Base-by-base conservation (phyloP, 2,329 filamentous ascomycete species). In the Cryphonectria naterciae region DNA sequence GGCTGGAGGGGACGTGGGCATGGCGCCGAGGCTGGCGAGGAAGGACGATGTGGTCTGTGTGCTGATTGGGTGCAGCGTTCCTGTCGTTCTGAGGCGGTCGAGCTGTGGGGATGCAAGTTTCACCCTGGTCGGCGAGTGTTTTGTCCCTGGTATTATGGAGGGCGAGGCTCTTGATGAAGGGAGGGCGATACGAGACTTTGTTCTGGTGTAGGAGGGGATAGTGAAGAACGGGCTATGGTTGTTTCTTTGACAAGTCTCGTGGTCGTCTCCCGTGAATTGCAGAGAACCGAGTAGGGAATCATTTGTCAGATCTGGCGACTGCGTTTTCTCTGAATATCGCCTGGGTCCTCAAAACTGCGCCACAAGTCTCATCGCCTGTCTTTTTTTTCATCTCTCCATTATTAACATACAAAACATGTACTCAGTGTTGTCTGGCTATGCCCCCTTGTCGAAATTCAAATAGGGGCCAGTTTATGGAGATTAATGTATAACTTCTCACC, bases 61-160 rank as follows among this genome's bases (percentile, higher is more conserved):
- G 41, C 58, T 68, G 11, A 19, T 62, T 25, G 66, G 66, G 22
- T 62, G 56, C 19, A 68, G 56, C 28, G 58, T 68, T 1, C 66
- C 66, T 39, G 56, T 68, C 2, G 35, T 62, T 13, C 28, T 68
- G 5, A 62, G 66, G 19, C 10, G 19, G n/a, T 13, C 28, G 11
- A 8, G 10, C 19, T 22, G 1, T 4, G 66, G 15, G 1, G 22
- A 25, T 2, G 2, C 5, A 13, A 22, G n/a, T 8, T 52, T 37
- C 19, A 32, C 15, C 19, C 39, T 68, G n/a, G 32, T 68, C 5
- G 66, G 66, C 22, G 66, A 62, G 56, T 35, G 39, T 54, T 68
- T 68, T 28, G 17, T 68, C 3, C 66, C 66, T 22, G 66, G 28
- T 1, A 39, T 62, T 15, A 68, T 68, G 66, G n/a, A 52, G 19